These are phyloP conservation scores for Dendrocalamus latiflorus DNA, from an alignment of 202 grass and related monocot genomes.

Conservation along the genomic window DNA sequence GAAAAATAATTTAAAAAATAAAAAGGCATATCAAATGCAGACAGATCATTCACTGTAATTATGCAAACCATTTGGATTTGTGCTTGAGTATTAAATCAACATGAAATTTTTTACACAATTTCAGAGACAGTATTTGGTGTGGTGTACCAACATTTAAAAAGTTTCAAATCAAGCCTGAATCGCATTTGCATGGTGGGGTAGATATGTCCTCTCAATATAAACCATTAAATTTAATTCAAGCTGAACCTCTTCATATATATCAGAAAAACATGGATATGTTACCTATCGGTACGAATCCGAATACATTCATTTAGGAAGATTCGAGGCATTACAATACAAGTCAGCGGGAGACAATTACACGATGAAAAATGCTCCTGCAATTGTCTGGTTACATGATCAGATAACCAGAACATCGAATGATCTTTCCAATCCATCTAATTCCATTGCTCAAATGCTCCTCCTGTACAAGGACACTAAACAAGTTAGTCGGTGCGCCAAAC, in stretches of 20 bases:
- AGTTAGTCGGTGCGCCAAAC: not conserved
- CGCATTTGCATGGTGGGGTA: not conserved
- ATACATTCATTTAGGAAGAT: not conserved
- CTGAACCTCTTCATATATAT: too few relatives aligned
- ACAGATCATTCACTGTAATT: not conserved
- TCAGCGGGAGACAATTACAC: not conserved
- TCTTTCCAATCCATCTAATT: too few relatives aligned
- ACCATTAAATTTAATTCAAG: not conserved
- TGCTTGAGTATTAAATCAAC: not conserved
- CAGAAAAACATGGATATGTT: not conserved
- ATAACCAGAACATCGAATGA: not conserved
- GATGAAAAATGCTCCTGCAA: not conserved
- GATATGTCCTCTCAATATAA: not conserved
- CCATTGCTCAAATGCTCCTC: not conserved
- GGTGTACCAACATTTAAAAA: not conserved
- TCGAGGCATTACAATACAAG: not conserved
- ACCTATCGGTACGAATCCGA: not conserved
- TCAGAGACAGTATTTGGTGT: not conserved
- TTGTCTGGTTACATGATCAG: not conserved
- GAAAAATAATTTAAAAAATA: not conserved
- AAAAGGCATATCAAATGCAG: not conserved
- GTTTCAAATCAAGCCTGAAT: not conserved
- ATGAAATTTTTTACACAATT: not conserved
- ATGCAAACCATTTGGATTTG: not conserved
- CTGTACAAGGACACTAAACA: not conserved